phyloP scores from a whole-genome alignment of 2,329 filamentous ascomycete species.

The Aspergillus niger region DNA sequence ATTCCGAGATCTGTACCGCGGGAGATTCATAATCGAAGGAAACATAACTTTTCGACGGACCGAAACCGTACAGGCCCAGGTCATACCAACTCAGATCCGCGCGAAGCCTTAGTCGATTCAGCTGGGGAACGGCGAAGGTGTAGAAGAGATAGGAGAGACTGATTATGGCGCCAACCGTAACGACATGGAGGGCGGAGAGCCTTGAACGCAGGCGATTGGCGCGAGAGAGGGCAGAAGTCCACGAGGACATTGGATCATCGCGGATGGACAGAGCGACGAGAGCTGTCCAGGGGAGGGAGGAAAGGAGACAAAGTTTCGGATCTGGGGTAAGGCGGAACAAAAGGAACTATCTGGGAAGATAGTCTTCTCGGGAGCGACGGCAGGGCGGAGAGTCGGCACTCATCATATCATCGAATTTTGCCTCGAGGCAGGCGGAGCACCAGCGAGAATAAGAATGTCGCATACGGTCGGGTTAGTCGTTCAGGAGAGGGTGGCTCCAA shows the following conservation, averaged over 20 bases:
- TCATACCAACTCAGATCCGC: conserved; percentile 30
- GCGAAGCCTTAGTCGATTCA: conserved; percentile 22
- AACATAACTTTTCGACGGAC: conserved; percentile 29
- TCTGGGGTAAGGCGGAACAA: background rate
- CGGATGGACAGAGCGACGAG: background rate
- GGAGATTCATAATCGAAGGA: conserved; percentile 35
- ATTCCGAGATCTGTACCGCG: conserved; percentile 27
- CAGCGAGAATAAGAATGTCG: background rate
- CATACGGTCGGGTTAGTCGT: background rate
- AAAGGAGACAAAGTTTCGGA: background rate
- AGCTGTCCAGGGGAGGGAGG: background rate
- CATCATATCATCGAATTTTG: background rate
- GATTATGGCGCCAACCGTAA: conserved; percentile 8
- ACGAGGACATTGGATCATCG: conserved; percentile 22
- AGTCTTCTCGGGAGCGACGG: background rate
- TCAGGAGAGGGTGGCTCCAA: conserved; percentile 1
- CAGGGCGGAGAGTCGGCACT: background rate
- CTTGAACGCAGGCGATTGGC: conserved; percentile 13
- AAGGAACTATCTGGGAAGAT: background rate
- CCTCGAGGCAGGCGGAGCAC: background rate
- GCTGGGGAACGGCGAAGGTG: conserved; percentile 21
- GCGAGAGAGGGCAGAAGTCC: conserved; percentile 13
- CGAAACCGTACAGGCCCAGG: conserved; percentile 34
- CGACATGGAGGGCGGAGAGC: conserved; percentile 9
- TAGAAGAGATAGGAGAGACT: conserved; percentile 24